phyloP scores from a whole-genome alignment of 2,329 filamentous ascomycete species.

The Trichoderma harzianum region DNA sequence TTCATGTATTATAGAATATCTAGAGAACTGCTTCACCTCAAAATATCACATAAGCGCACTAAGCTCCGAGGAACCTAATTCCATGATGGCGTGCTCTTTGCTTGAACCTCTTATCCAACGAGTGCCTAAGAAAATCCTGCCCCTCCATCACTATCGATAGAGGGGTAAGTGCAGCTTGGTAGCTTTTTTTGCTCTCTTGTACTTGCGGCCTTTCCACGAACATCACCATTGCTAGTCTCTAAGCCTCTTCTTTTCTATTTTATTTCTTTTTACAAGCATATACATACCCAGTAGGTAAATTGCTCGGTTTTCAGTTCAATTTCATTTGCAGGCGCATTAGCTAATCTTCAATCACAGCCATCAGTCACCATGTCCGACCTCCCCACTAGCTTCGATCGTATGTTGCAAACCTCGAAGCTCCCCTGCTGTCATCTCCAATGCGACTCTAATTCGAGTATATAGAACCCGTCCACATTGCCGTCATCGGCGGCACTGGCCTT shows the following conservation, averaged over 20 bases:
- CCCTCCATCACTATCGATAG: conserved; percentile 15
- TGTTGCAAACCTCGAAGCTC: conserved; percentile 25
- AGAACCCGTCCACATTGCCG: conserved; percentile 77
- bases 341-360: neutral
- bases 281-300: neutral
- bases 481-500: conserved; percentile 91
- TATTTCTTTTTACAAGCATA: neutral
- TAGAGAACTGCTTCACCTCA: neutral
- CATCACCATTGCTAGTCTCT: neutral
- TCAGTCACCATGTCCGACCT: conserved; percentile 47
- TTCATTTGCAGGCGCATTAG: neutral
- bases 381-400: conserved; percentile 58
- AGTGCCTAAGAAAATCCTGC: neutral
- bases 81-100: conserved; percentile 5
- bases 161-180: neutral
- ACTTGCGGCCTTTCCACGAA: neutral
- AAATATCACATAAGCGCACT: neutral
- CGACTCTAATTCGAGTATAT: neutral
- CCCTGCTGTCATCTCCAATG: neutral
- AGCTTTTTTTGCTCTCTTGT: neutral
- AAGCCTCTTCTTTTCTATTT: neutral
- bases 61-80: neutral
- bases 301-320: neutral
- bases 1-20: neutral
- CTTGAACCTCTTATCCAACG: neutral